These are phyloP conservation scores for Collybia sordida DNA, from an alignment of 768 basidiomycete species.

Conservation along the genomic window DNA sequence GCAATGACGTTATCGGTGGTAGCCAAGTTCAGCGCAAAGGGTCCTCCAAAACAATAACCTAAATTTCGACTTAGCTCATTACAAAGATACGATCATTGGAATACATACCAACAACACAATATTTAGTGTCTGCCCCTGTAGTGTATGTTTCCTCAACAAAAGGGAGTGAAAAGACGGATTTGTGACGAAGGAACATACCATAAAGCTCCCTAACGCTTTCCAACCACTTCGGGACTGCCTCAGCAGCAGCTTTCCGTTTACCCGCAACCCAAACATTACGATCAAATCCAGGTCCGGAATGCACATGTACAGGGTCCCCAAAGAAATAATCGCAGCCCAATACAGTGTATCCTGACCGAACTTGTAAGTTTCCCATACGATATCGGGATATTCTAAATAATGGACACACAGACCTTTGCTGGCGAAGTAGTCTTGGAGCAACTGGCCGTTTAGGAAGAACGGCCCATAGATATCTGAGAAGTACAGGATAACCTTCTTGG, in stretches of 20 bases:
- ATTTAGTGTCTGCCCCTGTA: neutral
- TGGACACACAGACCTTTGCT: constrained; percentile 41
- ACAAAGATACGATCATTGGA: no score
- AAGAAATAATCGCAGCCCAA: constrained; percentile 66
- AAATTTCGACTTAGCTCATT: no score
- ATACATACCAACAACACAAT: neutral
- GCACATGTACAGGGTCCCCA: constrained; percentile 49
- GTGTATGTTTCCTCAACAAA: no score
- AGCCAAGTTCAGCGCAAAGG: constrained; percentile 46
- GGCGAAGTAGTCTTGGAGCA: constrained; percentile 67
- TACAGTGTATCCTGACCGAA: constrained; percentile 24
- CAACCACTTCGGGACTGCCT: constrained; percentile 50
- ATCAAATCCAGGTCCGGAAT: constrained; percentile 37
- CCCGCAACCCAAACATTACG: constrained; percentile 41
- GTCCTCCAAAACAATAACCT: constrained; percentile 64
- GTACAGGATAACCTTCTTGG: constrained; percentile 52
- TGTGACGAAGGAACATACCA: neutral
- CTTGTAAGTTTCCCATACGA: no score
- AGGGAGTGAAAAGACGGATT: neutral
- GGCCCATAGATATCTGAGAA: constrained; percentile 62
- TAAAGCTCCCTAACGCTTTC: constrained; percentile 19
- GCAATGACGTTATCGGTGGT: constrained; percentile 46
- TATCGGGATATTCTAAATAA: neutral
- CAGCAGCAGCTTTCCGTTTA: constrained; percentile 31
- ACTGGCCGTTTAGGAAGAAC: constrained; percentile 54